Percentiles rank a stretch among this genome's conserved stretches.
Conservation (phyloP, 768 basidiomycete species). For the Mycena sanguinolenta region DNA sequence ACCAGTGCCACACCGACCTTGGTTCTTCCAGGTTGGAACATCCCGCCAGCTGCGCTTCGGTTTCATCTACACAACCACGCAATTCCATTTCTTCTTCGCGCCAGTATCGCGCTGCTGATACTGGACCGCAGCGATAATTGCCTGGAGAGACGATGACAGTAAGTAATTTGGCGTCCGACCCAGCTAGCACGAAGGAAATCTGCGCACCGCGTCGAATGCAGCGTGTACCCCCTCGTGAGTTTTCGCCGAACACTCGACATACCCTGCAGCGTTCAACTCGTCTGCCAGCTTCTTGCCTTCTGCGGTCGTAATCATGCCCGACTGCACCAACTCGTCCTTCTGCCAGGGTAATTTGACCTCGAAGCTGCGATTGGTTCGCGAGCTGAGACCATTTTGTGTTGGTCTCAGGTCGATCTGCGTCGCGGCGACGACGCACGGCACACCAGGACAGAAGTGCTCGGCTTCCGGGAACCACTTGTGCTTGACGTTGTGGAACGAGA, state of each 20-base stretch:
- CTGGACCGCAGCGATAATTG: no score
- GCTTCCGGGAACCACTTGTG: conserved; percentile 99
- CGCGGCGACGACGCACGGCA: conserved; percentile 98
- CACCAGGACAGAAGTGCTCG: conserved; percentile 99
- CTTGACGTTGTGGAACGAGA: conserved; percentile 99
- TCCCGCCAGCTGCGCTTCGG: no score
- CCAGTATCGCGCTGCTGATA: no score
- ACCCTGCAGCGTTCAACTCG: conserved; percentile 98
- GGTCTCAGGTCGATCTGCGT: conserved; percentile 98
- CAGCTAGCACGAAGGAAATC: no score
- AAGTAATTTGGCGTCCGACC: no score
- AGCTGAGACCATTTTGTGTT: background rate
- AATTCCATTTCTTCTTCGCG: no score
- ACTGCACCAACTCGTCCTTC: conserved; percentile 84
- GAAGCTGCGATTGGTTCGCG: no score
- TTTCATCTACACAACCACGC: no score
- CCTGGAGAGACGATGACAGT: no score
- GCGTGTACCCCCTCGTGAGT: conserved; percentile 99
- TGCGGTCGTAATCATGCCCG: conserved; percentile 91
- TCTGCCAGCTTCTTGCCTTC: conserved; percentile 95
- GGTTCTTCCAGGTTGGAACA: no score
- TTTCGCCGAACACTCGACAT: conserved; percentile 98
- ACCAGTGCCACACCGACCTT: no score
- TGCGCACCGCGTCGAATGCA: conserved; percentile 94
- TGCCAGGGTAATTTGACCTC: no score